phyloP scores from a whole-genome alignment of 1,284 basidiomycete species.

The Volvariella volvacea region DNA sequence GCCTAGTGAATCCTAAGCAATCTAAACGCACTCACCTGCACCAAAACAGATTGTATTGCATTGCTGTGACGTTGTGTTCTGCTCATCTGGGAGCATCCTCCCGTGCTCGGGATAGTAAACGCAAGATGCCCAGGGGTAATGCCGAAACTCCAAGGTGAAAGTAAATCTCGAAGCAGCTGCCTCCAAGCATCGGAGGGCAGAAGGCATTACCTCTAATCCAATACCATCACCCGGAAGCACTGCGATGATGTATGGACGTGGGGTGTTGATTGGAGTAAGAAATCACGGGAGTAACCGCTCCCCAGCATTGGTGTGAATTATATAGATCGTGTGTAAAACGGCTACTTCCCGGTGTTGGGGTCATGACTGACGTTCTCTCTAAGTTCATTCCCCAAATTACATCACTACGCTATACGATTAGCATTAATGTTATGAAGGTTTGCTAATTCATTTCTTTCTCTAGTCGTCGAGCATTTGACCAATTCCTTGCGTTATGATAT shows the following conservation, averaged over 20 bases:
- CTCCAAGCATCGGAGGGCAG: slow-evolving; percentile 32
- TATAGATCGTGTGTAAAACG: no score
- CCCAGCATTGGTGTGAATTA: no score
- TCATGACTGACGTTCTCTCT: no score
- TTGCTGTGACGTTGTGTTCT: slow-evolving; percentile 24
- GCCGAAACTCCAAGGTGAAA: slow-evolving; percentile 25
- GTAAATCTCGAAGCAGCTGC: slow-evolving; percentile 26
- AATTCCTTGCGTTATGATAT: no score
- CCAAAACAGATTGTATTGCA: slow-evolving; percentile 35
- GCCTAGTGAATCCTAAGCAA: background rate
- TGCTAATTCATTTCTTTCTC: no score
- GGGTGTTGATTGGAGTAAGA: no score
- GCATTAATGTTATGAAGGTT: no score
- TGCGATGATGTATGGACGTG: slow-evolving; percentile 46
- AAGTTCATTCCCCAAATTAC: no score
- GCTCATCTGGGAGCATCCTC: slow-evolving; percentile 27
- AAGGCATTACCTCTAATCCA: slow-evolving; percentile 43
- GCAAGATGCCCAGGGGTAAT: slow-evolving; percentile 28
- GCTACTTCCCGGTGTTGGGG: no score
- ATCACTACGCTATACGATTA: no score
- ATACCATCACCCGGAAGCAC: slow-evolving; percentile 55
- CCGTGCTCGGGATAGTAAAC: slow-evolving; percentile 29
- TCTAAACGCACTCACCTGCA: slow-evolving; percentile 21
- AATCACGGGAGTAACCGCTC: no score
- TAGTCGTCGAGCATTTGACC: no score